Evolutionary conservation across 345 rosid species (phyloP), one percentile per base, ranked within the genome.

Genomic region (Gossypium thurberi): DNA sequence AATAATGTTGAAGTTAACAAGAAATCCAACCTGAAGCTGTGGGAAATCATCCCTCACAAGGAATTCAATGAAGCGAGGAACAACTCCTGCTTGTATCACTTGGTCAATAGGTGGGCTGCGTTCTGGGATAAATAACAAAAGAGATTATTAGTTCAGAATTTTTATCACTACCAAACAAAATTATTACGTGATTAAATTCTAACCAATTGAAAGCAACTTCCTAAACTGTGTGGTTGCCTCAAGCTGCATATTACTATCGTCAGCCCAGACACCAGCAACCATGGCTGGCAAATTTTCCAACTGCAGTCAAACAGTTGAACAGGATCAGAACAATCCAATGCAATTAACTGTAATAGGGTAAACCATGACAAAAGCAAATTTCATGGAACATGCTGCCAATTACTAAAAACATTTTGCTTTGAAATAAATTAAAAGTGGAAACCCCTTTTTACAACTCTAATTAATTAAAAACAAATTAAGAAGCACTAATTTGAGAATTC

Each of bases 201-300:
- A 14, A 86, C 90, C 86, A n/a, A 84, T 84, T 8, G 90, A 88
- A 23, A 88, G 75, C 58, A 88, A 46, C 76, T 74, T 78, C 71
- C 88, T 75, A 76, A 87, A 85, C 23, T 79, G 85, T 11, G 78
- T 70, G 11, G 87, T 81, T 13, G 88, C 78, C 64, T 80, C 85
- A 70, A 86, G 74, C 72, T 85, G 90, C 26, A 44, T n/a, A 0
- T 60, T 17, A 25, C 78, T 79, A 33, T 88, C 79, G 65, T 82
- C 84, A 0, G 88, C 78, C 74, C 65, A 80, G 33, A 81, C 79
- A 69, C 88, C 85, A 79, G 79, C 74, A 51, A 84, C 84, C 85
- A 86, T 73, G 37, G 43, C 28, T 17, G 84, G 69, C 21, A 85
- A 65, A 66, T 78, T 78, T 64, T 82, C 89, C 81, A 84, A 70